A percentile compares a stretch with the other conserved stretches of the same genome.
These are phyloP conservation scores for Pezicula radicicola DNA, from an alignment of 2,329 filamentous ascomycete genomes.

Conservation along the genomic window DNA sequence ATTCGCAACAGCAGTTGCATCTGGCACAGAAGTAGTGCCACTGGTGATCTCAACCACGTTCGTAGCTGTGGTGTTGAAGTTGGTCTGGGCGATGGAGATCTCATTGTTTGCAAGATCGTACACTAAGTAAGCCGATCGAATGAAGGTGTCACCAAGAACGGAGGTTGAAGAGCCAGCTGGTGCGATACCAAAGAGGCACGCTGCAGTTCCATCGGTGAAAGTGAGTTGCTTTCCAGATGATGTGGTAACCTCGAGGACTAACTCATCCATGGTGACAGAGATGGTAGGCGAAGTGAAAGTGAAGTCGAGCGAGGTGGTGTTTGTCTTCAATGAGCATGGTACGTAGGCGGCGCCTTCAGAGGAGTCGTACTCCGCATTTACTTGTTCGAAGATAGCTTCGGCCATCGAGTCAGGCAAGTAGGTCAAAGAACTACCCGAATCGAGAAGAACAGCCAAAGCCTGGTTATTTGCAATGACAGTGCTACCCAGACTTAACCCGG, in stretches of 20 bases:
- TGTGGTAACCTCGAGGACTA: slow-evolving; percentile 51
- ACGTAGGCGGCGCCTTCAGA: slow-evolving; percentile 56
- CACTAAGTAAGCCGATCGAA: slow-evolving; percentile 72
- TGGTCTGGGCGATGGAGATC: slow-evolving; percentile 67
- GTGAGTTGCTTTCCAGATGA: slow-evolving; percentile 41
- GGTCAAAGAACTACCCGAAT: slow-evolving; percentile 66
- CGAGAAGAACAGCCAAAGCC: slow-evolving; percentile 63
- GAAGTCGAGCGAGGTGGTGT: slow-evolving; percentile 45
- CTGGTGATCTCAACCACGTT: slow-evolving; percentile 53
- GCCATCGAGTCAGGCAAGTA: slow-evolving; percentile 60
- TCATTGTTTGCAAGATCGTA: slow-evolving; percentile 72
- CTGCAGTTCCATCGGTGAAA: slow-evolving; percentile 49
- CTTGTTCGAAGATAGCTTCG: slow-evolving; percentile 50
- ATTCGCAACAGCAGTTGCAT: slow-evolving; percentile 47
- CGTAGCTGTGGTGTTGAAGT: slow-evolving; percentile 51
- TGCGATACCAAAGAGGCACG: slow-evolving; percentile 67
- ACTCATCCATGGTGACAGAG: slow-evolving; percentile 53
- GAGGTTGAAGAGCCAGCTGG: slow-evolving; percentile 52
- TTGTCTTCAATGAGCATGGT: slow-evolving; percentile 48
- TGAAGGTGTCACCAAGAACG: slow-evolving; percentile 71
- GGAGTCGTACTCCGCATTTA: slow-evolving; percentile 57
- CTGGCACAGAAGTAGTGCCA: slow-evolving; percentile 48
- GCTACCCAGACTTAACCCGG: slow-evolving; percentile 46
- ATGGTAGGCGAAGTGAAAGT: slow-evolving; percentile 53
- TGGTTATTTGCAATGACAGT: slow-evolving; percentile 41